Conservation (phyloP, 2,329 filamentous ascomycete genomes). For the Dothiorella sarmentorum region DNA sequence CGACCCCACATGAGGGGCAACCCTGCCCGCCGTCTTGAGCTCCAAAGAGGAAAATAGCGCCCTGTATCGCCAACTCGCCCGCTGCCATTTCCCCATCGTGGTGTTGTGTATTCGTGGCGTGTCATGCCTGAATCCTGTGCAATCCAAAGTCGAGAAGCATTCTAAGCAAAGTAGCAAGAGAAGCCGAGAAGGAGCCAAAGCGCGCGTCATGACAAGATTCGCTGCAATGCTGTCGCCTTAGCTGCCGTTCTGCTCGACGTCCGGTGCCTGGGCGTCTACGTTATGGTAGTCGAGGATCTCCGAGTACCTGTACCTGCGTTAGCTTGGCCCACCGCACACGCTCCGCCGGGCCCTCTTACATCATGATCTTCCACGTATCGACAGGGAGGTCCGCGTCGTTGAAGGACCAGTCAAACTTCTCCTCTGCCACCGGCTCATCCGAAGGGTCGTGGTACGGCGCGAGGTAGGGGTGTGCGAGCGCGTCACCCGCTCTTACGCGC, state of each 20-base stretch:
- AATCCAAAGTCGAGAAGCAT: conserved; percentile 7
- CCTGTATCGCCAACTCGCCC: conserved; percentile 10
- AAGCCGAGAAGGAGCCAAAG: conserved; percentile 1
- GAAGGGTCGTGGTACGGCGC: conserved; percentile 95
- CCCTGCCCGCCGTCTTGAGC: neutral
- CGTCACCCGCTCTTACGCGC: conserved; percentile 82
- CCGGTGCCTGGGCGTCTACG: conserved; percentile 56
- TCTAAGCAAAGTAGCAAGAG: conserved; percentile 13
- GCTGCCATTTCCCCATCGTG: conserved; percentile 1
- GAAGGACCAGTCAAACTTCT: conserved; percentile 99
- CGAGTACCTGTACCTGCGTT: conserved; percentile 69
- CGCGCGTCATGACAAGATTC: neutral
- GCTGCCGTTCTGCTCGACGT: conserved; percentile 25
- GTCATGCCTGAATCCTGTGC: neutral
- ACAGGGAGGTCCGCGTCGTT: conserved; percentile 96
- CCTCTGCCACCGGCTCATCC: conserved; percentile 90
- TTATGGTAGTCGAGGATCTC: conserved; percentile 99
- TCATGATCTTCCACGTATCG: conserved; percentile 99
- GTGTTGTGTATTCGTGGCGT: neutral
- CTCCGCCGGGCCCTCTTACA: conserved; percentile 56
- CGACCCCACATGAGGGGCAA: neutral
- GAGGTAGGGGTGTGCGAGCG: conserved; percentile 88
- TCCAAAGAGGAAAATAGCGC: conserved; percentile 10
- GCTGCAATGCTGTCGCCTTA: neutral
- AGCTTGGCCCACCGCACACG: neutral